Evolutionary conservation across 1,284 basidiomycete genomes (phyloP).

Genomic region (Cutaneotrichosporon cyanovorans): DNA sequence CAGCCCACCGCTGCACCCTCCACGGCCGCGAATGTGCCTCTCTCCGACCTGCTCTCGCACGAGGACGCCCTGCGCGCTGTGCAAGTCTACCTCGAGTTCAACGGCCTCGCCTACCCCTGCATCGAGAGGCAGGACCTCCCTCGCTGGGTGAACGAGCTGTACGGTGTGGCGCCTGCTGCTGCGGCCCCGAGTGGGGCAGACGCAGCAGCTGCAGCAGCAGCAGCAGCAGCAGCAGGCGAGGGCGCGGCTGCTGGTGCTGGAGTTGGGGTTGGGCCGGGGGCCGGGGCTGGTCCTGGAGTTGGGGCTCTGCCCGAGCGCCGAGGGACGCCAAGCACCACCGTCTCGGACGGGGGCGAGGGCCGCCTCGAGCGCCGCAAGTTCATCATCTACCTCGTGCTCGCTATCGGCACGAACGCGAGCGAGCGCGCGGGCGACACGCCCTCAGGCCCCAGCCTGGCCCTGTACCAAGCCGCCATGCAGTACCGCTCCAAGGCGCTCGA

Average conservation of each 20-base stretch:
- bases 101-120: conserved; percentile 26
- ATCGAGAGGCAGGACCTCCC: conserved; percentile 21
- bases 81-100: conserved; percentile 23
- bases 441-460: conserved; percentile 11
- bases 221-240: too few species aligned
- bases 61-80: conserved; percentile 18
- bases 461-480: conserved; percentile 17
- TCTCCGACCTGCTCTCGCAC: conserved; percentile 13
- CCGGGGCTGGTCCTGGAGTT: neutral
- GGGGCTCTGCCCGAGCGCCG: conserved; percentile 5
- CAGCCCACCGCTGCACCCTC: too few species aligned
- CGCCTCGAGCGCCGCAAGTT: conserved; percentile 22
- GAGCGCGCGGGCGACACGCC: conserved; percentile 20
- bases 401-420: conserved; percentile 20
- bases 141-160: conserved; percentile 21
- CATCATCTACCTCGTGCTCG: conserved; percentile 29
- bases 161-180: conserved; percentile 9
- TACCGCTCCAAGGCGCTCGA: conserved; percentile 18
- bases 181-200: too few species aligned
- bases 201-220: too few species aligned
- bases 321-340: neutral
- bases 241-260: neutral
- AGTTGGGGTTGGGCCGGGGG: too few species aligned
- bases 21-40: neutral
- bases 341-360: conserved; percentile 1